These are phyloP conservation scores for Aspergillus brunneoviolaceus DNA, from an alignment of 2,329 filamentous ascomycete genomes.

Conservation along the genomic window DNA sequence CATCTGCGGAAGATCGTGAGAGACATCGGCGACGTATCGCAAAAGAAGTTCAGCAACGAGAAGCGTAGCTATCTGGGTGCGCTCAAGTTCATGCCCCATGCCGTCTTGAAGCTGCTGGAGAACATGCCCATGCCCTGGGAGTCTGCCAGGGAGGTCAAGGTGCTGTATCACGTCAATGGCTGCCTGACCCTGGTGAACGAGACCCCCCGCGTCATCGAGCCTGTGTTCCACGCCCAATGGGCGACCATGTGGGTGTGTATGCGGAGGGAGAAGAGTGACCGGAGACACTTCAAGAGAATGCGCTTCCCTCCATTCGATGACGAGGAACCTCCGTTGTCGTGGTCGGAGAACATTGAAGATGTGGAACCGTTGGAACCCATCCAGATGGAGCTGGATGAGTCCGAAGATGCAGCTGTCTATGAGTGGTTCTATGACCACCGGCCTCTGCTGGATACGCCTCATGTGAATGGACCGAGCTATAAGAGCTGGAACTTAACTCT, in stretches of 20 bases:
- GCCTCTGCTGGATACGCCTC: conserved; percentile 82
- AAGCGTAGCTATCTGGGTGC: conserved; percentile 97
- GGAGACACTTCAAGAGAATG: conserved; percentile 97
- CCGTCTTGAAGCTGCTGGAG: conserved; percentile 92
- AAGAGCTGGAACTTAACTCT: conserved; percentile 91
- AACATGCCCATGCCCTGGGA: conserved; percentile 99
- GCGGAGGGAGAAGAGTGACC: conserved; percentile 95
- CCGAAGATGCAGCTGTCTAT: conserved; percentile 84
- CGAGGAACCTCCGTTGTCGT: conserved; percentile 94
- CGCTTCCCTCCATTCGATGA: conserved; percentile 98
- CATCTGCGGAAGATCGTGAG: conserved; percentile 97
- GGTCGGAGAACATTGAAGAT: conserved; percentile 98
- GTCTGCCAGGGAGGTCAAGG: conserved; percentile 91
- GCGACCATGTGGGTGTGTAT: conserved; percentile 99
- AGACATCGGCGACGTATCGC: conserved; percentile 97
- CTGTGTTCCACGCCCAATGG: conserved; percentile 97
- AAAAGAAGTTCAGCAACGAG: conserved; percentile 98
- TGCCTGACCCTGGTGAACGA: conserved; percentile 97
- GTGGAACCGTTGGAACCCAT: conserved; percentile 97
- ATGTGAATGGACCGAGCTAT: conserved; percentile 96
- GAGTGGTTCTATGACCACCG: conserved; percentile 98
- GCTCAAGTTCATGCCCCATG: conserved; percentile 98
- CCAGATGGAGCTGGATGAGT: conserved; percentile 95
- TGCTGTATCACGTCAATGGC: conserved; percentile 96
- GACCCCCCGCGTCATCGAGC: conserved; percentile 92